phyloP scores from a whole-genome alignment of 345 rosid genomes.

The Eucalyptus shirleyi region DNA sequence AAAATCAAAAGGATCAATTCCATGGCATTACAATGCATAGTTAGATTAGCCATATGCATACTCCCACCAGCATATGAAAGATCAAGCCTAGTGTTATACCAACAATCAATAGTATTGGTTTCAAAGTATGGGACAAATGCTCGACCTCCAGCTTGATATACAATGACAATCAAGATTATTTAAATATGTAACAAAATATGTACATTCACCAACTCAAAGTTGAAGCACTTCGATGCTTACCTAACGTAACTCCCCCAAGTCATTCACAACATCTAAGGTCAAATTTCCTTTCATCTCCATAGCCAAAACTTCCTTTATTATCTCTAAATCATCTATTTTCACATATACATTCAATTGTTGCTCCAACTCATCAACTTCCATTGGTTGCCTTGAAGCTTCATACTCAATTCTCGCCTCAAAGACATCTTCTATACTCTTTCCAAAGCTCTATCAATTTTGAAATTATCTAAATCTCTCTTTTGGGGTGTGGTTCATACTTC shows the following conservation, averaged over 20 bases:
- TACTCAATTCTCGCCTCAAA: not conserved
- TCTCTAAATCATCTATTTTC: not conserved
- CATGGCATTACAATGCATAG: too few species aligned
- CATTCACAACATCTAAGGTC: not conserved
- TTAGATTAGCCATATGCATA: too few species aligned
- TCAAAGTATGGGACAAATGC: too few species aligned
- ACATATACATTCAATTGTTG: not conserved
- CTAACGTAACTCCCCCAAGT: not conserved
- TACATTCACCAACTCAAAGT: not conserved
- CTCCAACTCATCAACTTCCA: not conserved
- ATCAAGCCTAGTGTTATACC: too few species aligned
- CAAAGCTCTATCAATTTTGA: not conserved
- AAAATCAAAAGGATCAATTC: too few species aligned
- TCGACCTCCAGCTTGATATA: too few species aligned
- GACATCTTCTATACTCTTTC: not conserved
- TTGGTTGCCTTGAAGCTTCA: not conserved
- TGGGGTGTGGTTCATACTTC: too few species aligned
- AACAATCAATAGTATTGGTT: too few species aligned
- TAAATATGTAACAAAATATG: not conserved
- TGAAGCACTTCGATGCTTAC: not conserved
- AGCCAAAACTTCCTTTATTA: not conserved
- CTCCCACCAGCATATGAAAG: too few species aligned
- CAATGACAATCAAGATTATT: not conserved
- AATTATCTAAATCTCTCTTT: not conserved
- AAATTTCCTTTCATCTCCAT: not conserved